Evolutionary conservation across 495 filamentous ascomycete genomes (phyloP), one percentile per base, ranked within the genome.

Genomic region (Hypomontagnella monticulosa): DNA sequence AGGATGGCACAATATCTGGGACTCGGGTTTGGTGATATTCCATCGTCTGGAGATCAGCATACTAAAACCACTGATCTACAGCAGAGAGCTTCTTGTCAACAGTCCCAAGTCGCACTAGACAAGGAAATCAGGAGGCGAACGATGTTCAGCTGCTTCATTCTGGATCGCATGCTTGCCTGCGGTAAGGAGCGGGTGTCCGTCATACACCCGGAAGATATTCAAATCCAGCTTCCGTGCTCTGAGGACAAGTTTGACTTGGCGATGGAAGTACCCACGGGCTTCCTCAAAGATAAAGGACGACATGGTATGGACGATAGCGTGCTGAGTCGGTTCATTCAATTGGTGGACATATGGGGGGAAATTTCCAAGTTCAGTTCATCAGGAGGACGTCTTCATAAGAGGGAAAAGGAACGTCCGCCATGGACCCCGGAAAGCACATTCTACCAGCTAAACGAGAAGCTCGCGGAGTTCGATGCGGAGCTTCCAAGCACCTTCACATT

Each of bases 61-160:
- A 78, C 15, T 79, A 87, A 58, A 80, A 83, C 60, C 80, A 83
- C 46, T 33, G 66, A 69, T 12, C 34, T 34, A 11, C 62, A 57
- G 44, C 57, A 46, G 27, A 66, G 51, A 63, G 55, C 55, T 47
- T 37, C 59, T 20, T 23, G 27, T 15, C 48, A 60, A 14, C 61
- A 73, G 56, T 66, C 82, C 4, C 84, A 90, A 46, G 78, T 84
- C 34, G 80, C 88, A 34, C 88, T 92, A 36, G 80, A 88, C 6
- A 89, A 89, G 67, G 92, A 96, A 75, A 86, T 92, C 12, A 84
- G 87, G 68, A 85, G 92, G 33, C 87, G 92, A 20, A 94, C 92
- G 4, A 92, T 94, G 73, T 97, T 91, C 83, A 91, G 91, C 55
- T 92, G 91, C 62, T 91, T 93, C 66, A 87, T 94, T 51, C 83